Conservation (phyloP, 768 basidiomycete species). For the Auricularia auricula-judae region DNA sequence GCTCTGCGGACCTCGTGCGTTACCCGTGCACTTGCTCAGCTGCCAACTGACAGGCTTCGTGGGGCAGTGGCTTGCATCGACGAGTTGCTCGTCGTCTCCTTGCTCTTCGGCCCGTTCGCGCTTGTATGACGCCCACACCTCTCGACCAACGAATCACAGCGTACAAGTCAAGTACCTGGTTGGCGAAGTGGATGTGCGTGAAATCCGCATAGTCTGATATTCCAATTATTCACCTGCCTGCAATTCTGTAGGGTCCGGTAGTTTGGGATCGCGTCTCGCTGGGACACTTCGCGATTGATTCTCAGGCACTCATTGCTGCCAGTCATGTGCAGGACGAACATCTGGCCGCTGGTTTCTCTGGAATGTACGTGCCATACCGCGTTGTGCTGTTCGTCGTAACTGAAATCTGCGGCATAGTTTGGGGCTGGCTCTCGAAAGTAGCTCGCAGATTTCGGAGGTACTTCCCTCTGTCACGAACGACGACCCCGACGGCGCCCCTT, state of each 20-base stretch:
- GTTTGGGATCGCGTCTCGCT: conserved; percentile 57
- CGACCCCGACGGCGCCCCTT: conserved; percentile 51
- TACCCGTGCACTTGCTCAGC: background rate
- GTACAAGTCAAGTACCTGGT: conserved; percentile 49
- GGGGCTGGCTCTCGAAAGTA: conserved; percentile 62
- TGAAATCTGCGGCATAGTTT: conserved; percentile 32
- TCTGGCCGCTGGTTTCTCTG: conserved; percentile 36
- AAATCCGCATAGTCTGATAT: background rate
- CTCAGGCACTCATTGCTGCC: conserved; percentile 72
- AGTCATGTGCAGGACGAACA: conserved; percentile 43
- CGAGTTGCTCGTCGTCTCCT: conserved; percentile 43
- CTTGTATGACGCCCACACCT: conserved; percentile 39
- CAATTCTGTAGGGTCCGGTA: conserved; percentile 47
- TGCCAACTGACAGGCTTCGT: too few relatives aligned
- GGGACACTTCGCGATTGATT: conserved; percentile 50
- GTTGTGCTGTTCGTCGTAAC: background rate
- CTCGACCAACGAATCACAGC: conserved; percentile 28
- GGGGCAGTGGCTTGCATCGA: conserved; percentile 62
- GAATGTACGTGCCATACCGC: background rate
- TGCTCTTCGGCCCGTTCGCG: conserved; percentile 38
- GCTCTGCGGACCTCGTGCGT: conserved; percentile 69
- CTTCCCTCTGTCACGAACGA: conserved; percentile 41
- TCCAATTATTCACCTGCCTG: background rate
- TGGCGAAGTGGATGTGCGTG: background rate
- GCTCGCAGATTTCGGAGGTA: conserved; percentile 48